Percentiles rank a stretch among this genome's conserved stretches.
Evolutionary conservation across 768 basidiomycete species (phyloP).

Genomic region (Tricholoma saponaceum): DNA sequence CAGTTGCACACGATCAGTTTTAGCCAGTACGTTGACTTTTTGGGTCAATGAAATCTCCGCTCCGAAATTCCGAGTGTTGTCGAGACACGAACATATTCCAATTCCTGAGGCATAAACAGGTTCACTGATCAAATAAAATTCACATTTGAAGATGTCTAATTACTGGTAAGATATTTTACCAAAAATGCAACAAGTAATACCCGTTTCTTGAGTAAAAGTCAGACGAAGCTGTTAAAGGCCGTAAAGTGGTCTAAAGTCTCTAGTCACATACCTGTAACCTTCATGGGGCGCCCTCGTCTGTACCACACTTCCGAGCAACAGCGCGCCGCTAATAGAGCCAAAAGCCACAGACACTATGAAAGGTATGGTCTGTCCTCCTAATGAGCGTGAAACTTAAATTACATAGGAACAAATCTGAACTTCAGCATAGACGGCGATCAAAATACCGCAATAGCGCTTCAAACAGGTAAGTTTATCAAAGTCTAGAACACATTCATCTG

Average conservation of each 20-base stretch:
- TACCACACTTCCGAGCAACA: slow-evolving; percentile 14
- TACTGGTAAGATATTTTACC: not conserved
- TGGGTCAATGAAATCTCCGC: not conserved
- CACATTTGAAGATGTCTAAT: not conserved
- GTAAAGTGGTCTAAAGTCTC: not conserved
- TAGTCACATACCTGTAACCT: not conserved
- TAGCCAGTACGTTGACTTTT: not conserved
- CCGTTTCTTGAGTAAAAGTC: slow-evolving; percentile 11
- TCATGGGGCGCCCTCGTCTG: slow-evolving; percentile 11
- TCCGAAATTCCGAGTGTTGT: not conserved
- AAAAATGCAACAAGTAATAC: slow-evolving; percentile 1
- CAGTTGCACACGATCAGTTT: not conserved
- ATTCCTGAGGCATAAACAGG: not conserved
- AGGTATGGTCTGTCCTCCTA: slow-evolving; percentile 6
- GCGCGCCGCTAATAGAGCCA: slow-evolving; percentile 12
- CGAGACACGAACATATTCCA: not conserved
- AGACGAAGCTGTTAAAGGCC: slow-evolving; percentile 3
- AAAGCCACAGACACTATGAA: slow-evolving; percentile 15
- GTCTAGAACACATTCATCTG: not conserved
- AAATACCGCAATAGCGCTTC: not conserved
- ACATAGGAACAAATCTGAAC: not conserved
- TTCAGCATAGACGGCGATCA: not conserved
- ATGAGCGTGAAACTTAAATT: not conserved
- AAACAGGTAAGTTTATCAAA: not conserved
- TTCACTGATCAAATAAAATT: not conserved